Percentiles rank a stretch among this genome's conserved stretches.
Evolutionary conservation across 2,329 filamentous ascomycete species (phyloP).

Genomic region (Ramularia endophylla): DNA sequence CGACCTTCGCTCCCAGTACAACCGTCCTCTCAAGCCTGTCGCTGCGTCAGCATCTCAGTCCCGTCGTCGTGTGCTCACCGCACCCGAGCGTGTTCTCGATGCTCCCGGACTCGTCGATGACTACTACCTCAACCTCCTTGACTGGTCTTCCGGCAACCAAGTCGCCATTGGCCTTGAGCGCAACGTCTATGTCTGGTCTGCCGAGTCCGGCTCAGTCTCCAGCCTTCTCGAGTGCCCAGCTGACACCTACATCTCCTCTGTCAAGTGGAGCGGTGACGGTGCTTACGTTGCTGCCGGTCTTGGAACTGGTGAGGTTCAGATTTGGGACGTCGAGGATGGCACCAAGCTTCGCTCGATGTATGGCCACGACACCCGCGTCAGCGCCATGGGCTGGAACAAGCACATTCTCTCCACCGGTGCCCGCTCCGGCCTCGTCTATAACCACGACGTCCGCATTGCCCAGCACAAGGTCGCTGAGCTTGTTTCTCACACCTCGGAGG

Average conservation of each 20-base stretch:
- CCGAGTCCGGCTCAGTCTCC: slow-evolving; percentile 82
- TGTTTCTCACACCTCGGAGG: slow-evolving; percentile 93
- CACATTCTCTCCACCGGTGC: slow-evolving; percentile 93
- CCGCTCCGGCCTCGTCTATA: slow-evolving; percentile 90
- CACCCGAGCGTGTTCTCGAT: slow-evolving; percentile 92
- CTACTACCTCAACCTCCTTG: slow-evolving; percentile 97
- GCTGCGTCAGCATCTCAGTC: slow-evolving; percentile 73
- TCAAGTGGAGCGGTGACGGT: slow-evolving; percentile 98
- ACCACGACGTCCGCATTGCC: slow-evolving; percentile 96
- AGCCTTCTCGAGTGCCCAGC: slow-evolving; percentile 80
- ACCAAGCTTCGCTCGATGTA: slow-evolving; percentile 98
- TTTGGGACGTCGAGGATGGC: slow-evolving; percentile 96
- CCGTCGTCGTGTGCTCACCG: slow-evolving; percentile 85
- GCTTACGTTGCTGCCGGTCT: slow-evolving; percentile 95
- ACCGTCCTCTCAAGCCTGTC: slow-evolving; percentile 80
- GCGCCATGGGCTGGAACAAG: slow-evolving; percentile 99
- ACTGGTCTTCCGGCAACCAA: slow-evolving; percentile 98
- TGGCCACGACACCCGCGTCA: slow-evolving; percentile 92
- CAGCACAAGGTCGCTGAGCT: slow-evolving; percentile 98
- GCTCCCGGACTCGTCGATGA: slow-evolving; percentile 94
- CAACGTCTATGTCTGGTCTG: slow-evolving; percentile 97
- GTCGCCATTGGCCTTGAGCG: slow-evolving; percentile 96
- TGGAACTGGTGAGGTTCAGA: slow-evolving; percentile 93
- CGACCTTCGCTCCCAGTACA: slow-evolving; percentile 95
- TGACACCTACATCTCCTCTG: slow-evolving; percentile 95